These are phyloP conservation scores for Metahyphopichia silvanorum DNA, from an alignment of 805 yeast species.

Conservation along the genomic window DNA sequence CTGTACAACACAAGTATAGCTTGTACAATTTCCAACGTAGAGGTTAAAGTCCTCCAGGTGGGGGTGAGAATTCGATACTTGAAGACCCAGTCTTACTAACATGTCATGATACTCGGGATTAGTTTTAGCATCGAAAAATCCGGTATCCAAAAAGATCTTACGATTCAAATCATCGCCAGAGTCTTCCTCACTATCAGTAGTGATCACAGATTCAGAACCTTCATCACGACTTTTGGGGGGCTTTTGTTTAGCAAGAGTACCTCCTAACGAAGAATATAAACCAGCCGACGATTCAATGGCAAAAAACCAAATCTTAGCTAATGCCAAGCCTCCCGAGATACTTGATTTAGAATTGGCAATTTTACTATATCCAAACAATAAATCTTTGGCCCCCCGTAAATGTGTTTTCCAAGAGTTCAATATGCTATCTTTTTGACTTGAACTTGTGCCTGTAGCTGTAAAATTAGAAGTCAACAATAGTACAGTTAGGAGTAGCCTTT, in stretches of 20 bases:
- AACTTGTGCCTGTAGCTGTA: constrained; percentile 46
- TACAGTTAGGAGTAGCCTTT: constrained; percentile 61
- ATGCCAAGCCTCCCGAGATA: constrained; percentile 42
- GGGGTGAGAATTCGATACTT: constrained; percentile 10
- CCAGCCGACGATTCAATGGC: constrained; percentile 56
- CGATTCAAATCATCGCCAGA: constrained; percentile 8
- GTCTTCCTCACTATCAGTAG: constrained; percentile 4
- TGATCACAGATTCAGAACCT: constrained; percentile 1
- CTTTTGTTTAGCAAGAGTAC: constrained; percentile 44
- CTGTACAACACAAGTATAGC: constrained; percentile 21
- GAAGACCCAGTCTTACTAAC: constrained; percentile 22
- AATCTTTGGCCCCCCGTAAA: constrained; percentile 57
- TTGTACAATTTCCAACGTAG: constrained; percentile 29
- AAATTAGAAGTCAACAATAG: constrained; percentile 58
- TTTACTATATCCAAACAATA: constrained; percentile 46
- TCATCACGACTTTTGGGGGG: constrained; percentile 16
- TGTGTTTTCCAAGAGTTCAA: constrained; percentile 60
- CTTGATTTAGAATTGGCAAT: constrained; percentile 9
- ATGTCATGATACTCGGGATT: constrained; percentile 32
- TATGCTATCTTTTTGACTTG: constrained; percentile 10
- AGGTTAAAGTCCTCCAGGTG: constrained; percentile 22
- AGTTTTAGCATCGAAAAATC: constrained; percentile 19
- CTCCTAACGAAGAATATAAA: constrained; percentile 49
- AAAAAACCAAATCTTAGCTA: constrained; percentile 57
- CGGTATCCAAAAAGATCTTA: constrained; percentile 27